Evolutionary conservation across 2,329 filamentous ascomycete genomes (phyloP), one percentile per base, ranked within the genome.

Genomic region (Beauveria pseudobassiana): DNA sequence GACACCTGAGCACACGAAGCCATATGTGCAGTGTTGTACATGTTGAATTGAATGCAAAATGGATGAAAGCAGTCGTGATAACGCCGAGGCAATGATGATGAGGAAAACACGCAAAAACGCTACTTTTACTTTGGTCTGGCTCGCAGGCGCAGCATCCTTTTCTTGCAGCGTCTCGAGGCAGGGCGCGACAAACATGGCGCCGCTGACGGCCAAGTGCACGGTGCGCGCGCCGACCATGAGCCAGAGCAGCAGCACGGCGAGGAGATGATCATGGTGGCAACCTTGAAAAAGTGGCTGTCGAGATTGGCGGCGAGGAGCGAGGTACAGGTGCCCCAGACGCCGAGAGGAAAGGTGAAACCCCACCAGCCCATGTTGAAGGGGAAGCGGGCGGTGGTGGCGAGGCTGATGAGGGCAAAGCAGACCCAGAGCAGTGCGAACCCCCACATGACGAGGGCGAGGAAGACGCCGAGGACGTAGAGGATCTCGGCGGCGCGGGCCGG

Each of bases 381-480:
- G 22, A 78, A 72, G 61, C 68, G 70, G 56, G 73, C 72, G 58
- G 74, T 77, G 30, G 75, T 77, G 42, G 65, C 66, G 49, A 77
- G 71, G 65, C 74, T 76, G 63, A 78, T 71, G 55, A 78, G 68
- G 4, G 77, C 77, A 58, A 78, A 78, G 9, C 69, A 73, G 5
- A 79, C 65, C 75, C 77, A 78, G 3, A 78, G 67, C 6, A 80
- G 69, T 3, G 73, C 78, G 55, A 79, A 79, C 0, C 75, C 77
- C 75, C 76, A 79, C 71, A 80, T 75, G 34, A 77, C 63, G 12
- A 79, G 68, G 5, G 73, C 77, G 10, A 74, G 57, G 55, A 78
- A 73, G 22, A 84, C 74, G 0, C 87, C 85, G 0, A 85, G 63
- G 1, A 85, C 75, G 65, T 88, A 87, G 6, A 87, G 75, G 3